Percentiles rank a stretch among this genome's conserved stretches.
Conservation (phyloP, 225 moss, liverwort and hornwort species). For the Physcomitrium patens region DNA sequence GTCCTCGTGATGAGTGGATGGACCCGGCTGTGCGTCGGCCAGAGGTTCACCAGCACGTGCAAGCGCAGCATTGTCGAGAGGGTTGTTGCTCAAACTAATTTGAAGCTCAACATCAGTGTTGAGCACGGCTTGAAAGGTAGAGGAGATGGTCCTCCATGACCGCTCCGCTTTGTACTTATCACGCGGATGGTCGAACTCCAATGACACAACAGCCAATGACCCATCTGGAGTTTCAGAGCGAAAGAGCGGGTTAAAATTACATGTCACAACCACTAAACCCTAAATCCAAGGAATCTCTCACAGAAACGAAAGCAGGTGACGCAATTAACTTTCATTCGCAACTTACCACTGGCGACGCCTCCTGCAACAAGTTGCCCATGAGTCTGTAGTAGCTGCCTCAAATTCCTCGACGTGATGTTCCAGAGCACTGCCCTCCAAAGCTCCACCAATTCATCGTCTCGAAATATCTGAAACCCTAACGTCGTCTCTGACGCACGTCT, state of each 20-base stretch:
- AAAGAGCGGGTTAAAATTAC: background rate
- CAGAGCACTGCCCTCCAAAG: slow-evolving; percentile 42
- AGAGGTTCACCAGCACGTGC: slow-evolving; percentile 9
- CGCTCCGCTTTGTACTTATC: slow-evolving; percentile 85
- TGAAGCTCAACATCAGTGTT: slow-evolving; percentile 81
- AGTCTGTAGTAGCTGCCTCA: slow-evolving; percentile 45
- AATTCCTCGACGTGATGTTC: slow-evolving; percentile 30
- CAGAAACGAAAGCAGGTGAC: background rate
- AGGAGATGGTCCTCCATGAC: slow-evolving; percentile 76
- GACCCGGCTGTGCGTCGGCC: slow-evolving; percentile 24
- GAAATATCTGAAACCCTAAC: slow-evolving; percentile 30
- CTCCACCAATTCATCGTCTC: slow-evolving; percentile 30
- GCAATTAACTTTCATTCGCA: too few relatives aligned
- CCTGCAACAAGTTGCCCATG: slow-evolving; percentile 47
- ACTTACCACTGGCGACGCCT: slow-evolving; percentile 37
- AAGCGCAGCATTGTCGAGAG: slow-evolving; percentile 33
- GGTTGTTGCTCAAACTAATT: slow-evolving; percentile 54
- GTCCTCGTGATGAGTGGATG: slow-evolving; percentile 15
- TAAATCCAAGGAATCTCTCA: background rate
- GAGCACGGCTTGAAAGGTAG: slow-evolving; percentile 80
- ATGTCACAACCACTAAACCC: background rate
- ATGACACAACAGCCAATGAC: slow-evolving; percentile 72
- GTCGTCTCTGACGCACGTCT: background rate
- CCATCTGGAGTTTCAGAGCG: slow-evolving; percentile 30
- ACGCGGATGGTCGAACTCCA: slow-evolving; percentile 81